Evolutionary conservation across 2,329 filamentous ascomycete species (phyloP).

Genomic region (Alternaria arbusti): DNA sequence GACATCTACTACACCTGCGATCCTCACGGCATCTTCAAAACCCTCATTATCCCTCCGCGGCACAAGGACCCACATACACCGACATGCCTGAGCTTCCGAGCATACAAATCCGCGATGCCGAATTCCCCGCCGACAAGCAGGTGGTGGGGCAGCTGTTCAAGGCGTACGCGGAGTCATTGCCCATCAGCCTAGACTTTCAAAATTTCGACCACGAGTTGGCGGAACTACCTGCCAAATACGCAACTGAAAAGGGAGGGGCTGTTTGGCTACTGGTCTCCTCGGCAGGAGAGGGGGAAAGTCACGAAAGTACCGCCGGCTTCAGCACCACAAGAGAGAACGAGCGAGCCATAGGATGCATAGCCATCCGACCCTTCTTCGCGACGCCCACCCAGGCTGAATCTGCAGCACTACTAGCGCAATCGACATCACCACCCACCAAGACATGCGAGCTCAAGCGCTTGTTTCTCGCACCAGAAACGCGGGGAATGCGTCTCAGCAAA

Average conservation of each 20-base stretch:
- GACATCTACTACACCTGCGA: background rate
- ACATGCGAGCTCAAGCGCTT: constrained; percentile 65
- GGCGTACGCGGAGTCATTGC: constrained; percentile 52
- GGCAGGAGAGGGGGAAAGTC: background rate
- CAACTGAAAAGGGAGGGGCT: constrained; percentile 52
- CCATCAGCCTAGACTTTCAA: constrained; percentile 64
- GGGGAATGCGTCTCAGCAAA: constrained; percentile 57
- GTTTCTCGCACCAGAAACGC: constrained; percentile 57
- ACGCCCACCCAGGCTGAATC: constrained; percentile 5
- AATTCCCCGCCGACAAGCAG: constrained; percentile 51
- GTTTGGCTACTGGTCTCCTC: constrained; percentile 55
- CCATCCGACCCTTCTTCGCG: constrained; percentile 52
- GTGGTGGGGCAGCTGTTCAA: constrained; percentile 47
- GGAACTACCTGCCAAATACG: constrained; percentile 62
- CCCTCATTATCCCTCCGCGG: background rate
- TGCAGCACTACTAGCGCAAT: constrained; percentile 6
- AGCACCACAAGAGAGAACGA: constrained; percentile 1
- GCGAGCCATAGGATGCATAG: constrained; percentile 58
- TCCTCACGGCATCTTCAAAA: background rate
- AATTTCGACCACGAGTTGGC: constrained; percentile 61
- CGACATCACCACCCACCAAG: constrained; percentile 2
- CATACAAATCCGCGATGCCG: constrained; percentile 36
- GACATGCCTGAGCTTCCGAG: background rate
- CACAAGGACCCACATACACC: background rate
- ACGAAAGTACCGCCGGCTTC: background rate